A percentile compares a stretch with the other conserved stretches of the same genome.
Evolutionary conservation across 495 filamentous ascomycete species (phyloP).

Genomic region (Penicillium longicatenatum): DNA sequence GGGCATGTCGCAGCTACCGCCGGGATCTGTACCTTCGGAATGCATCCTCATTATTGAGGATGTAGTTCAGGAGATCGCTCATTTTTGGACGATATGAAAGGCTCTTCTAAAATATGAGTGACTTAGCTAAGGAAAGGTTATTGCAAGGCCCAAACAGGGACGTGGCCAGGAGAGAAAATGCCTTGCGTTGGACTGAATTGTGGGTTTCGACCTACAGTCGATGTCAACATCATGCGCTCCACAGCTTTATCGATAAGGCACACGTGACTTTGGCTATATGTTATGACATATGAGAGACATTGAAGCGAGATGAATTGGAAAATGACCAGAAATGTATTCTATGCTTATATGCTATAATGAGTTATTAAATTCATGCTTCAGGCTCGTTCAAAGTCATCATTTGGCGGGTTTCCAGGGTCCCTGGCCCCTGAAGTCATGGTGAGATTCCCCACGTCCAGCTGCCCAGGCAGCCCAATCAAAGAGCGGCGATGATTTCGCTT

Average conservation of each 20-base stretch:
- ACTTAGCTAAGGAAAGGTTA: background rate
- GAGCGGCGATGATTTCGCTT: conserved; percentile 45
- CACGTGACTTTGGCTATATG: background rate
- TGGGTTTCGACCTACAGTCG: background rate
- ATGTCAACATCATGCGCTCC: conserved; percentile 9
- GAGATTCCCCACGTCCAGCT: conserved; percentile 40
- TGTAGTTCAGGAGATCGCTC: conserved; percentile 62
- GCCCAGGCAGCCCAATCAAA: conserved; percentile 37
- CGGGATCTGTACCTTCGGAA: conserved; percentile 58
- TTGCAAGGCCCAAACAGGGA: background rate
- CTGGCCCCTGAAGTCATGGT: conserved; percentile 29
- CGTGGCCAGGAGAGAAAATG: background rate
- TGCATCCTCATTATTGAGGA: conserved; percentile 62
- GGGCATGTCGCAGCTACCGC: background rate
- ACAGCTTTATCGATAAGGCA: conserved; percentile 37
- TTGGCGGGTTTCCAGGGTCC: conserved; percentile 32
- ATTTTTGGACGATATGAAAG: conserved; percentile 33
- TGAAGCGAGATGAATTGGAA: background rate
- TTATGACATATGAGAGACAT: background rate
- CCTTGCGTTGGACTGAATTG: background rate
- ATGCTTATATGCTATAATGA: conserved; percentile 30
- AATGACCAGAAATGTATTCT: background rate
- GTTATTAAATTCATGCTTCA: conserved; percentile 28
- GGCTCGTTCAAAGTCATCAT: conserved; percentile 57
- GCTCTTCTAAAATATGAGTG: background rate